phyloP scores from a whole-genome alignment of 2,329 filamentous ascomycete genomes.

The Atkinsonella hypoxylon region DNA sequence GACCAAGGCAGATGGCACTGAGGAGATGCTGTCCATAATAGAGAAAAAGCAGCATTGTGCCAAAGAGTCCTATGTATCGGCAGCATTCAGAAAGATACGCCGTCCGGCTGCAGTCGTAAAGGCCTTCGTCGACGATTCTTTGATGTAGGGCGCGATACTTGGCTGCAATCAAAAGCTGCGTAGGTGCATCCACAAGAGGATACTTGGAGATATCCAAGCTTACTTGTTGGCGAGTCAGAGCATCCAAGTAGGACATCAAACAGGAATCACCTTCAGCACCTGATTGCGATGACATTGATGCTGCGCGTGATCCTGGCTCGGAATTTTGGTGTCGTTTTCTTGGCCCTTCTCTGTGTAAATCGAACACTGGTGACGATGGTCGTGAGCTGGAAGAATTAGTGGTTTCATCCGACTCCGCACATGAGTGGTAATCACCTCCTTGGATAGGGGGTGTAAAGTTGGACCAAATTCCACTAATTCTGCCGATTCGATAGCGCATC shows the following conservation, averaged over 20 bases:
- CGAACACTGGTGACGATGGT: slow-evolving; percentile 38
- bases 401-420: slow-evolving; percentile 23
- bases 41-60: slow-evolving; percentile 49
- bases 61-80: slow-evolving; percentile 57
- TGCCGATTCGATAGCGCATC: slow-evolving; percentile 72
- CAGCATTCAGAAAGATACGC: slow-evolving; percentile 64
- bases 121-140: slow-evolving; percentile 57
- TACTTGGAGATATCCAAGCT: slow-evolving; percentile 69
- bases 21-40: slow-evolving; percentile 52
- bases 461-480: slow-evolving; percentile 66
- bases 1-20: slow-evolving; percentile 65
- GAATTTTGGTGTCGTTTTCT: slow-evolving; percentile 16
- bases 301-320: not conserved
- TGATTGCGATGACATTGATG: slow-evolving; percentile 15
- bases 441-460: slow-evolving; percentile 91
- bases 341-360: slow-evolving; percentile 19
- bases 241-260: slow-evolving; percentile 53
- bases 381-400: slow-evolving; percentile 42
- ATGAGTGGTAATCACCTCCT: slow-evolving; percentile 61
- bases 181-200: slow-evolving; percentile 59
- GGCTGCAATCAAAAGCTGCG: slow-evolving; percentile 61
- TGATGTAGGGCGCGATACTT: slow-evolving; percentile 75
- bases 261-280: slow-evolving; percentile 46
- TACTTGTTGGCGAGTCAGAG: slow-evolving; percentile 59
- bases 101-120: slow-evolving; percentile 76